Evolutionary conservation across 179 eudicot genomes (phyloP), one percentile per base, ranked within the genome.

Genomic region (Carnegiea gigantea): DNA sequence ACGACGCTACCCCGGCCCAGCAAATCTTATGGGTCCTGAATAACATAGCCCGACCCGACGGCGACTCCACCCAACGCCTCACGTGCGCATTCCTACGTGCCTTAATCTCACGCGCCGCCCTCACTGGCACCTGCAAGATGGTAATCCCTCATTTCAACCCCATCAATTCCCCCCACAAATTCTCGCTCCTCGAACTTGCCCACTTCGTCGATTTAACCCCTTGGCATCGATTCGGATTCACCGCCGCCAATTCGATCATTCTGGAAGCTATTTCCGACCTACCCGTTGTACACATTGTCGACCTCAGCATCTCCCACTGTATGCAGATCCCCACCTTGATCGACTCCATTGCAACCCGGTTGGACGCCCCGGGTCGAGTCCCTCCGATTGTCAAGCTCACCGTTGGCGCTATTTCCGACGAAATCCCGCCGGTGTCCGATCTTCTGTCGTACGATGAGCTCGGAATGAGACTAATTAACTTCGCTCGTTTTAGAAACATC

Each of bases 311-410:
- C 28, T 90, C 98, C 1, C 98, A 90, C 54, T 96, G 99, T 87
- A 94, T 96, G 99, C 99, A 95, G 85, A 94, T 95, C 59, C 99
- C 99, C 0, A 96, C 99, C 1, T 75, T 96, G 0, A 91, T 96
- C 5, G 99, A 96, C n/a, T 86, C 97, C 43, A 78, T 96, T 38
- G 90, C 98, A 4, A 86, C 89, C 9, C 90, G 95, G 0, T 85
- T 82, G 28, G 77, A 81, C 6, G 64, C 21, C 79, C 80, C 73
- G 0, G 79, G 83, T 44, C 81, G 75, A 2, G 86, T 87, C 28
- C 82, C 86, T 5, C 93, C 93, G 0, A 44, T 90, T 2, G 73
- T 96, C 44, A 92, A 86, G 84, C 90, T 96, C 26, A 96, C 99
- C 18, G 92, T 94, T 3, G 98, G 95, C 26, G 92, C 90, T 9